Evolutionary conservation across 2,329 filamentous ascomycete genomes (phyloP), one percentile per base, ranked within the genome.

Genomic region (Aspergillus quadrilineatus): DNA sequence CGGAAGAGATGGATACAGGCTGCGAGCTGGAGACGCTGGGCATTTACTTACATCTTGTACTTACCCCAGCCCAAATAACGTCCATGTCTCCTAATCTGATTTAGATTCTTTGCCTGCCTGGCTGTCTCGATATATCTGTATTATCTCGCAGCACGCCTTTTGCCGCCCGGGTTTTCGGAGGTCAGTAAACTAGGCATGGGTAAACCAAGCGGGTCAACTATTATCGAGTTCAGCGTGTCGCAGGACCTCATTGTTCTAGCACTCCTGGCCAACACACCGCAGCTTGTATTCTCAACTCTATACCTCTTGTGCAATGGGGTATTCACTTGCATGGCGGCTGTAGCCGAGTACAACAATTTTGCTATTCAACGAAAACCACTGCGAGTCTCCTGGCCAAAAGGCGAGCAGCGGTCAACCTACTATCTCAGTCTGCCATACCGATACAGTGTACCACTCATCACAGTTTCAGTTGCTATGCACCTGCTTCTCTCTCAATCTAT

Each of bases 341-440:
- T 73, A 0, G 64, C 70, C 8, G 83, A 85, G 64, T 85, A 78
- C 67, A 76, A 70, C 47, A 64, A 66, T 0, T 79, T 78, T 63
- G 72, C 72, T 1, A 43, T 55, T 0, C 45, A 63, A 7, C 66
- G 74, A 4, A 79, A 79, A 48, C 56, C 75, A 0, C 65, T 82
- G 1, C 73, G 78, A 2, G 78, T 81, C 0, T 77, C 75, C 0
- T 68, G 71, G 55, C 78, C 76, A 2, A 42, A 32, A 8, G 76
- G 73, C 5, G 61, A 67, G 4, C 78, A 82, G 59, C 67, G 74
- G 4, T 75, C 73, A 0, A 77, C 71, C 2, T 80, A 79, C 57
- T 79, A 73, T 55, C 73, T 81, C 3, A 72, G 70, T 3, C 62
- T 82, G 0, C 79, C 78, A 0, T 73, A 65, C 29, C 54, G 48